Evolutionary conservation across 2,329 filamentous ascomycete species (phyloP), one percentile per base, ranked within the genome.

Genomic region (Exophiala aquamarina): DNA sequence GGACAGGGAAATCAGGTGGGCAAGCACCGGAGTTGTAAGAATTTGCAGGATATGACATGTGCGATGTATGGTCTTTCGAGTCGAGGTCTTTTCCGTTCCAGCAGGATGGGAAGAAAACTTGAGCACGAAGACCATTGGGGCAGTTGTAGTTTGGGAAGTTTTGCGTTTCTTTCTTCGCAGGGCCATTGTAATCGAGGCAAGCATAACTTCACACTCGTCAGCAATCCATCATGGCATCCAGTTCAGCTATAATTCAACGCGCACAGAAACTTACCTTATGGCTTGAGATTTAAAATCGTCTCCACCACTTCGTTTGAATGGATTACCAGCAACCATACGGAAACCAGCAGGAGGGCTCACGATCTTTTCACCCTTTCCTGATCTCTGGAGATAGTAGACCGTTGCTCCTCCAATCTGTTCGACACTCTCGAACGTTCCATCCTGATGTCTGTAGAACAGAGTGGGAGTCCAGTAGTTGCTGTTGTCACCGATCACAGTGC

Each of bases 401-500:
- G 87, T 70, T 35, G 64, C 72, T 44, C 78, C 77, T 11, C 77
- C 77, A 34, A 70, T 65, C 42, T 77, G 71, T 7, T 82, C 74
- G 14, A 90, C 86, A 28, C 77, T 74, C 65, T 83, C 79, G 57
- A 88, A 81, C 41, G 75, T 76, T 39, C 78, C 79, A 55, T 83
- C 80, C 57, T 77, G 70, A 59, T 81, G 75, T 55, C 86, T 66
- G 58, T 84, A 89, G 69, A 83, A 90, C 2, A 91, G 70, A 20
- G 74, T 73, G 1, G 87, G 86, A 46, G 83, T 82, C 87, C 87
- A 91, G 73, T 92, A 91, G 66, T 85, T 85, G 58, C 79, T 86
- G 63, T 81, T 74, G 68, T 90, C 86, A 44, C 79, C 79, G 59
- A 76, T 81, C 62, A 87, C 74, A 51, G 77, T 75, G 64, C 87